Base-by-base conservation (phyloP, 108 stramenopile genomes). In the Skeletonema menzelii region DNA sequence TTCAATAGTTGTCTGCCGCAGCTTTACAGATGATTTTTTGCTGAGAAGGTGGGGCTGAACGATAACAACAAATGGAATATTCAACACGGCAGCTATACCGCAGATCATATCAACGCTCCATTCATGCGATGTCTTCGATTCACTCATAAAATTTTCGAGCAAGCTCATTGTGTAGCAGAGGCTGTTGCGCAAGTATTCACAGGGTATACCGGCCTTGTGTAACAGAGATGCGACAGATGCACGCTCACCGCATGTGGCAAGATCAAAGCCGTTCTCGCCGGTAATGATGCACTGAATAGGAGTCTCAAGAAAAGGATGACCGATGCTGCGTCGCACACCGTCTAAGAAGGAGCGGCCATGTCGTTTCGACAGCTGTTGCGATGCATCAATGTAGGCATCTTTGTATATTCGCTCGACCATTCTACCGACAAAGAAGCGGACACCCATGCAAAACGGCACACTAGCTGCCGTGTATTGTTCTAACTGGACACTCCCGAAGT, bases 51-150 rank as follows among this genome's bases (percentile, higher is more conserved):
- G 93, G 14, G 80, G 76, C 59, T 87, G 85, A 14, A 91, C 90
- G 58, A 94, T 76, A 1, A 94, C 89, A 35, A 91, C 84, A 68
- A 79, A 94, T 10, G 90, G 92, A 69, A 93, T 91, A 32, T 63
- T 76, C n/a, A 79, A 35, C 24, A 93, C 75, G 8, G 88, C 86
- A 59, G 88, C 89, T 61, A 89, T 82, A 15, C 85, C 90, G 73
- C 84, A 87, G 2, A 94, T 84, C 79, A 35, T 90, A 57, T 49
- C 87, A 59, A 85, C 86, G 86, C 56, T 84, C 86, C 82, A 86
- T 73, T 70, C 78, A 17, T 73, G 59, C 34, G 58, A 56, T 53
- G 78, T 38, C 55, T 57, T 70, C 13, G 53, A 15, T 44, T 77
- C 65, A 22, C 64, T 58, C 14, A 38, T 70, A 53, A 61, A 34